Evolutionary conservation across 257 asterid genomes (phyloP).

Genomic region (Pogostemon cablin): DNA sequence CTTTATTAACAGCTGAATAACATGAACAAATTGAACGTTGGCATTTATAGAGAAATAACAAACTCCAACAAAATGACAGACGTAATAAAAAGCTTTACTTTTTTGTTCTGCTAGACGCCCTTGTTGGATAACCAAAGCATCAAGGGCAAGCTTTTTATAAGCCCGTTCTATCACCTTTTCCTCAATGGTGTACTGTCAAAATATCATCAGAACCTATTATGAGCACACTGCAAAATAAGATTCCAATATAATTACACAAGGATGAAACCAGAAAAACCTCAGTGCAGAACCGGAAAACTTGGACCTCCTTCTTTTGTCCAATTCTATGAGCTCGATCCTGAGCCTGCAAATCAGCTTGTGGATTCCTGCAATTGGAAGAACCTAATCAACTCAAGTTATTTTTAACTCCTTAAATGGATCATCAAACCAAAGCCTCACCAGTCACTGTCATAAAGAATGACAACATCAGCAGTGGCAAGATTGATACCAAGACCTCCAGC

Average conservation of each 20-base stretch:
- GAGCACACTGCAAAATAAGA: constrained; percentile 9
- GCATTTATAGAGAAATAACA: constrained; percentile 38
- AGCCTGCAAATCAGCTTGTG: constrained; percentile 99
- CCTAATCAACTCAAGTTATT: constrained; percentile 25
- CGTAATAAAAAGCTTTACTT: constrained; percentile 51
- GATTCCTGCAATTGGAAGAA: constrained; percentile 67
- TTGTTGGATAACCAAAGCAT: constrained; percentile 97
- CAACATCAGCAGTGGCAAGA: constrained; percentile 99
- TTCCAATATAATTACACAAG: constrained; percentile 2
- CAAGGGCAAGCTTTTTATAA: constrained; percentile 98
- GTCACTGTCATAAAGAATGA: constrained; percentile 96
- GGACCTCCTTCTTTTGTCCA: constrained; percentile 99
- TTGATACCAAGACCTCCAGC: constrained; percentile 99
- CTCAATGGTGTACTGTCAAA: constrained; percentile 94
- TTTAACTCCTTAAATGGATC: constrained; percentile 23
- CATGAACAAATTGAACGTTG: constrained; percentile 14
- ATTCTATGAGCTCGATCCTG: constrained; percentile 99
- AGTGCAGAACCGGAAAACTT: constrained; percentile 97
- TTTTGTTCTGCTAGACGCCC: constrained; percentile 98
- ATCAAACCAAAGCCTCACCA: constrained; percentile 56
- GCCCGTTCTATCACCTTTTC: constrained; percentile 99
- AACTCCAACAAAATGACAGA: constrained; percentile 12
- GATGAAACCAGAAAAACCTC: constrained; percentile 62
- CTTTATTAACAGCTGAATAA: constrained; percentile 90
- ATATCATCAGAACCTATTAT: constrained; percentile 28